Conservation (phyloP, 208 protist species). For the Acanthamoeba healyi region DNA sequence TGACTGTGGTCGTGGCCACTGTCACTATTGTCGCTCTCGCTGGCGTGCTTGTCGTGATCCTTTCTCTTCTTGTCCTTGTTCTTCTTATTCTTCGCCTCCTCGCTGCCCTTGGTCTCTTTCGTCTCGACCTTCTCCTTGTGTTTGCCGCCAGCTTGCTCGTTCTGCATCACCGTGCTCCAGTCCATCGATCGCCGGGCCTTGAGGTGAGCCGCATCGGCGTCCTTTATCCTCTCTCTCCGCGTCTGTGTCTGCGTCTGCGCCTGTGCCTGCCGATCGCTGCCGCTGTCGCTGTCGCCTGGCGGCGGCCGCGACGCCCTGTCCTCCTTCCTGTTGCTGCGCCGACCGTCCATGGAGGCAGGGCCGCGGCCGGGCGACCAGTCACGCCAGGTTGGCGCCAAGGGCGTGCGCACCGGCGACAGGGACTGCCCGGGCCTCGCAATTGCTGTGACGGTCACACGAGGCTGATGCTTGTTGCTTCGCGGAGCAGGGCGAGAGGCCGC, state of each 20-base stretch:
- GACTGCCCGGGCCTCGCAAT: background rate
- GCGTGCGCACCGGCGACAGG: background rate
- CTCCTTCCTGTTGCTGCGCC: too few relatives aligned
- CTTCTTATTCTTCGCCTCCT: background rate
- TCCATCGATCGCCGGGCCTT: background rate
- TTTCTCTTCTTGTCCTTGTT: background rate
- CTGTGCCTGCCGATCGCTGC: background rate
- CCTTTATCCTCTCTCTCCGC: background rate
- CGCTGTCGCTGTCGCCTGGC: background rate
- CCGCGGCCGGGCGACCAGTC: background rate
- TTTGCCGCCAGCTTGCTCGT: background rate
- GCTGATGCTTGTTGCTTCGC: background rate
- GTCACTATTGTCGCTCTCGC: background rate
- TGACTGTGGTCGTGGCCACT: background rate
- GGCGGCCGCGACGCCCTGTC: too few relatives aligned
- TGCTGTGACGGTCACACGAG: background rate
- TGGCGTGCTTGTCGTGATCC: background rate
- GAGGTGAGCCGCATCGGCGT: background rate
- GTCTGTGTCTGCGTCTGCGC: background rate
- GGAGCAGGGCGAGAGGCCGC: background rate
- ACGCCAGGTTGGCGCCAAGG: background rate
- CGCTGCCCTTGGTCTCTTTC: background rate
- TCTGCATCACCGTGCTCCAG: background rate
- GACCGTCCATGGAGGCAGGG: background rate
- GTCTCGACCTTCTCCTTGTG: background rate